Evolutionary conservation across 352 stramenopile genomes (phyloP), one percentile per base, ranked within the genome.

Genomic region (Phytophthora syringae): DNA sequence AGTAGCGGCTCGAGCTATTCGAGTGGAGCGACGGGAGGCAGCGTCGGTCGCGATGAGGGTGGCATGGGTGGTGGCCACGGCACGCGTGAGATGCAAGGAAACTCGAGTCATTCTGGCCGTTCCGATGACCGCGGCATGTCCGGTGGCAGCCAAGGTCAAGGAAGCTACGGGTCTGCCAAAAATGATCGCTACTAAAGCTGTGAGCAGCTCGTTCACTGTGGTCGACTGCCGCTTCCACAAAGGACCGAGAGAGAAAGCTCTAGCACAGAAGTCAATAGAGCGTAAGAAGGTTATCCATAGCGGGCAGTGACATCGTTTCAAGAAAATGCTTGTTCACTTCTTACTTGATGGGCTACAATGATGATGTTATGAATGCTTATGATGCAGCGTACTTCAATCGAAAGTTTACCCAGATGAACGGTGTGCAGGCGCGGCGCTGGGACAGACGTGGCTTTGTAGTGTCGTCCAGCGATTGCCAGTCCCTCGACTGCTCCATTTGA

Each of bases 1-100:
- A 47, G 51, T 6, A 51, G 36, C 11, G 64, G 62, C 47, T 69
- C 60, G 21, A 72, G 34, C 11, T 58, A 70, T 36, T 59, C 64
- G 28, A 48, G 34, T 43, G 20, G 34, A 27, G 18, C 34, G 25
- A 53, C 48, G 1, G 54, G 49, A 6, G 13, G 6, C 47, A 34
- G n/a, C 20, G 10, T 45, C 25, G 45, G 55, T n/a, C 15, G 34
- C 20, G 50, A 67, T 25, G 28, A 59, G 25, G 47, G 40, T 21
- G 45, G 42, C 30, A 53, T 43, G 54, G 28, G 49, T n/a, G 37
- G 47, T 37, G 18, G 15, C 21, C 20, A 67, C 25, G 55, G 43
- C 7, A 57, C 12, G 27, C 45, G 61, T 28, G 49, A 56, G 47
- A 36, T 45, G 39, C 15, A 34, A 15, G 60, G 45, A 2, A 36